Base-by-base conservation (phyloP, 1,139 yeast species). In the Suhomyces bokatorum region DNA sequence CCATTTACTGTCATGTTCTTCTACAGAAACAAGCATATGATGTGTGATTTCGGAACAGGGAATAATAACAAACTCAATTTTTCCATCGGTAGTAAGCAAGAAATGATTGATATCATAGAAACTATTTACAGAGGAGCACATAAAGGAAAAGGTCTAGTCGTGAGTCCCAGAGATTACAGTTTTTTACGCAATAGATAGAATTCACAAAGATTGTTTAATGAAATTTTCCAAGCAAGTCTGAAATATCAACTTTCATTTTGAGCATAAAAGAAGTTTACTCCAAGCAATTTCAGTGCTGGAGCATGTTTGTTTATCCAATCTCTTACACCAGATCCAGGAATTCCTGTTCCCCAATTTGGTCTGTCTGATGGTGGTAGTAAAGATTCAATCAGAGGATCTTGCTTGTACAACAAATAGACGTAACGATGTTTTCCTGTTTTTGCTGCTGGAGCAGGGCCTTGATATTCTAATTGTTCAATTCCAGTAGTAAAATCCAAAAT, bases 1-100 rank as follows among this genome's bases (percentile, higher is more conserved):
- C 95, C 96, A 27, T 82, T 87, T 75, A 84, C 96, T 39, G 75
- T 93, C 44, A 93, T 93, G 98, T 91, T 93, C 61, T 93, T 93
- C 63, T 89, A 80, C 67, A 73, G 96, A 44, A 93, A 93, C 67
- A 91, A 90, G 63, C 99, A 93, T 63, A 91, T 95, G 96, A 82
- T 91, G 89, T 88, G 97, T 67, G 99, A 93, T 70, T 90, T 90
- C 65, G 99, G 99, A 2, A 93, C 99, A 0, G 99, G 99, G 35
- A 89, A 93, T 62, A 93, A 95, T 66, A 93, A 95, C 70, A 93
- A 93, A 70, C 70, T 93, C 68, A 90, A 90, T 60, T 93, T 93
- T 66, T 59, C 66, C 42, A 70, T 93, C 30, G 83, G 81, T 39
- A 90, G 87, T 59, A 85, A 86, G 52, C 97, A 93, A 63, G 98